These are phyloP conservation scores for Dioscorea cayenensis DNA, from an alignment of 116 monocot species.

Conservation along the genomic window DNA sequence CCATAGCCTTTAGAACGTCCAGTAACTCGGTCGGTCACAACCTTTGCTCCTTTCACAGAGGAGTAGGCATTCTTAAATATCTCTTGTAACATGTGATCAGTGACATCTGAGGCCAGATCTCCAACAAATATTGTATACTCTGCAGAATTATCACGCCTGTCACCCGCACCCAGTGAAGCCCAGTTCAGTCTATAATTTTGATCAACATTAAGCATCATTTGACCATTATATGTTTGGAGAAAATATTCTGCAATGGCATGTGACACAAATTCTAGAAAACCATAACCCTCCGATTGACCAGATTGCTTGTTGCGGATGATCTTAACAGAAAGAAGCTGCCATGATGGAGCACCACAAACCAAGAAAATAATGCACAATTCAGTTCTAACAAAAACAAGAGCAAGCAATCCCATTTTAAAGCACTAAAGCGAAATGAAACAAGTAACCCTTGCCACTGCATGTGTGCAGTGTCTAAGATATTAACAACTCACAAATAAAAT, in stretches of 20 bases:
- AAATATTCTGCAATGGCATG: slow-evolving; percentile 63
- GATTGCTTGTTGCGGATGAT: slow-evolving; percentile 81
- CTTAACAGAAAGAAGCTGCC: slow-evolving; percentile 65
- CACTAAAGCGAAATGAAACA: too few species aligned
- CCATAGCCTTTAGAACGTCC: slow-evolving; percentile 94
- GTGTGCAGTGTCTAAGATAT: too few species aligned
- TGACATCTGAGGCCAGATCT: slow-evolving; percentile 88
- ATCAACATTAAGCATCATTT: slow-evolving; percentile 72
- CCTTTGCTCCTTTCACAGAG: slow-evolving; percentile 86
- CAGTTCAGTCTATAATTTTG: slow-evolving; percentile 80
- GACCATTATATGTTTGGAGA: slow-evolving; percentile 76
- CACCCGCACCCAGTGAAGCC: slow-evolving; percentile 68
- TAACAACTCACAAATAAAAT: too few species aligned
- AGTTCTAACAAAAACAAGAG: too few species aligned
- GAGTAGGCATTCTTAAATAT: slow-evolving; percentile 62
- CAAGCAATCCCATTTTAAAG: too few species aligned
- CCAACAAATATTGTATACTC: slow-evolving; percentile 94
- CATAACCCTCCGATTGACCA: slow-evolving; percentile 79
- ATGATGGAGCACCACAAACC: neutral
- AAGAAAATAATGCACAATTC: neutral
- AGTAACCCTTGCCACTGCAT: too few species aligned
- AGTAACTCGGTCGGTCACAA: slow-evolving; percentile 76
- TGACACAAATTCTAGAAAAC: slow-evolving; percentile 73
- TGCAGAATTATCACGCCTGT: slow-evolving; percentile 53
- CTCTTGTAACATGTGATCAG: slow-evolving; percentile 87